These are phyloP conservation scores for Neonectria magnoliae DNA, from an alignment of 2,329 filamentous ascomycete genomes.

Conservation along the genomic window DNA sequence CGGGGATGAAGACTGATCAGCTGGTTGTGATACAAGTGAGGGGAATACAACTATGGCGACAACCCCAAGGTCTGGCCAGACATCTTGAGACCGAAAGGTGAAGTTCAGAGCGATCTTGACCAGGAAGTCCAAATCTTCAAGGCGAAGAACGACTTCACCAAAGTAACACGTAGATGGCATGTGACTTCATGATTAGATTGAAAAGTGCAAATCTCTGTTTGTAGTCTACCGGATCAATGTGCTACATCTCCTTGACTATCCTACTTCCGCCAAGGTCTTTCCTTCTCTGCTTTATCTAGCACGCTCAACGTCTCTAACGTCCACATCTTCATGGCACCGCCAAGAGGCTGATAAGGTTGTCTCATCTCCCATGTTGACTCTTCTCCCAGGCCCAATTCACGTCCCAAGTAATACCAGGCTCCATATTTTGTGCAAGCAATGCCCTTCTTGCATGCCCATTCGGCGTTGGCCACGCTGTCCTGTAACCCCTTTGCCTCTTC, in stretches of 20 bases:
- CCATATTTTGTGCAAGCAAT: constrained; percentile 59
- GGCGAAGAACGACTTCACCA: too few species aligned
- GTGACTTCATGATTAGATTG: not conserved
- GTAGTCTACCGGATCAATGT: not conserved
- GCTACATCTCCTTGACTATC: not conserved
- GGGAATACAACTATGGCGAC: too few species aligned
- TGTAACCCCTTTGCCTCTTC: constrained; percentile 54
- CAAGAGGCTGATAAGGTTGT: constrained; percentile 53
- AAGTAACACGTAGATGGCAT: not conserved
- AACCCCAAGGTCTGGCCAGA: too few species aligned
- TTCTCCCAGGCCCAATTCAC: constrained; percentile 47
- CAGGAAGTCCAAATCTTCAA: too few species aligned
- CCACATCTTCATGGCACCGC: constrained; percentile 53
- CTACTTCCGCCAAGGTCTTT: constrained; percentile 18
- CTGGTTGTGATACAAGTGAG: not conserved
- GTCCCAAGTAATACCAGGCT: constrained; percentile 54
- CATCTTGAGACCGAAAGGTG: too few species aligned
- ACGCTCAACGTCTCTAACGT: constrained; percentile 53
- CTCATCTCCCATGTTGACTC: constrained; percentile 53
- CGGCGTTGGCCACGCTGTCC: constrained; percentile 55
- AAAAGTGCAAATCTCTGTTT: too few species aligned
- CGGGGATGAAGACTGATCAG: not conserved
- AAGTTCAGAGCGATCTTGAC: too few species aligned
- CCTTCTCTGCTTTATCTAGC: constrained; percentile 47
- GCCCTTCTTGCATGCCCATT: constrained; percentile 62